Evolutionary conservation across 306 rosid genomes (phyloP).

Genomic region (Abrus pulchellus): DNA sequence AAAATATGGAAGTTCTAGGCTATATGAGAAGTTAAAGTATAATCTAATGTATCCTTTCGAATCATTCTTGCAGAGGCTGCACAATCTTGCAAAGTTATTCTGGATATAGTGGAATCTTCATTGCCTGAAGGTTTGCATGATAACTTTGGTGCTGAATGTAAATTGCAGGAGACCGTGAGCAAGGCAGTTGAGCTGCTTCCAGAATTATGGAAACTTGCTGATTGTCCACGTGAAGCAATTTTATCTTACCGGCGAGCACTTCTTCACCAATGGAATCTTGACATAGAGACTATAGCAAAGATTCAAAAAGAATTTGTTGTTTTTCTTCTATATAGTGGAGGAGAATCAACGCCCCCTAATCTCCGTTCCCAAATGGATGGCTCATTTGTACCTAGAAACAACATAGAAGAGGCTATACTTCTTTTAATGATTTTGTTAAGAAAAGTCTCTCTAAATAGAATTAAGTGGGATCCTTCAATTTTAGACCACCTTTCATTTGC

Average conservation of each 20-base stretch:
- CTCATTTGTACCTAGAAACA: slow-evolving; percentile 83
- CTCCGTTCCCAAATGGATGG: slow-evolving; percentile 84
- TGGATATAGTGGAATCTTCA: slow-evolving; percentile 92
- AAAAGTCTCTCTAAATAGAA: slow-evolving; percentile 71
- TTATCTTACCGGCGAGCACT: slow-evolving; percentile 81
- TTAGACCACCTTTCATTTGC: slow-evolving; percentile 92
- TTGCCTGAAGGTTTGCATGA: slow-evolving; percentile 91
- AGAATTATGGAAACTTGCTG: slow-evolving; percentile 86
- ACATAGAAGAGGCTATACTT: slow-evolving; percentile 94
- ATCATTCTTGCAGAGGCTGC: slow-evolving; percentile 90
- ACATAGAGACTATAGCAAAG: slow-evolving; percentile 61
- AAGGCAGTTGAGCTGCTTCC: slow-evolving; percentile 85
- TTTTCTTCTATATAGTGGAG: slow-evolving; percentile 83
- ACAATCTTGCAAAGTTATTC: slow-evolving; percentile 81
- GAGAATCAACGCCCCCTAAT: slow-evolving; percentile 82
- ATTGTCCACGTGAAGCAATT: slow-evolving; percentile 77
- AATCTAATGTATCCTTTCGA: slow-evolving; percentile 46
- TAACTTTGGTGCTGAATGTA: slow-evolving; percentile 84
- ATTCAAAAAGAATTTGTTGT: slow-evolving; percentile 85
- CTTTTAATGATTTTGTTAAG: slow-evolving; percentile 82
- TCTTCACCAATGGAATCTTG: slow-evolving; percentile 85
- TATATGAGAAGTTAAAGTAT: slow-evolving; percentile 28
- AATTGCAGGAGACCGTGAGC: slow-evolving; percentile 90
- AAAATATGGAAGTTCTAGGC: slow-evolving; percentile 13
- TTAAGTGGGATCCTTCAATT: slow-evolving; percentile 96